phyloP scores from a whole-genome alignment of 441 rosid genomes.

The Arabidopsis lyrata region DNA sequence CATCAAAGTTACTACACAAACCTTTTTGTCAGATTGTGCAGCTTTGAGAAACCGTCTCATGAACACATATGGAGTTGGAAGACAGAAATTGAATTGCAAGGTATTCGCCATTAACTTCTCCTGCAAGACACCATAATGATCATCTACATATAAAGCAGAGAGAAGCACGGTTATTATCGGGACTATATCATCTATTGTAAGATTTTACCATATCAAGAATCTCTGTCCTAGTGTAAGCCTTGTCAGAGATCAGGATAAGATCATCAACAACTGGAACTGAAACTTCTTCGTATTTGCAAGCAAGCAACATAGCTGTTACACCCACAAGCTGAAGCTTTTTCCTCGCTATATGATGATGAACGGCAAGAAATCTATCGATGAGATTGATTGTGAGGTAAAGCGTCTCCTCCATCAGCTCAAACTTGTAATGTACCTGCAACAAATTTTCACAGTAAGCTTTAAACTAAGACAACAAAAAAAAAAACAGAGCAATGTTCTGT shows the following conservation, averaged over 20 bases:
- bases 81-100: conserved; percentile 79
- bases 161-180: conserved; percentile 8
- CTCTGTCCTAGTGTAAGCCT: conserved; percentile 83
- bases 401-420: conserved; percentile 96
- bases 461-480: conserved; percentile 2
- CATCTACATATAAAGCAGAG: background rate
- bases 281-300: conserved; percentile 97
- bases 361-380: conserved; percentile 80
- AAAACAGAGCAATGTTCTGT: background rate
- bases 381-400: conserved; percentile 83
- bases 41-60: conserved; percentile 90
- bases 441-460: background rate
- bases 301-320: conserved; percentile 90
- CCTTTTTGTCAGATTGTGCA: conserved; percentile 84
- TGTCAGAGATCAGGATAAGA: conserved; percentile 88
- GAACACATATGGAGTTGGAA: conserved; percentile 92
- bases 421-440: conserved; percentile 93
- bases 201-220: conserved; percentile 83
- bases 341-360: conserved; percentile 60
- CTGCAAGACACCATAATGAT: conserved; percentile 47
- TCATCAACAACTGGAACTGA: conserved; percentile 94
- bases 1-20: conserved; percentile 38
- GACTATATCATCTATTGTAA: background rate
- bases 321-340: conserved; percentile 97
- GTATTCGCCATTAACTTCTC: conserved; percentile 80